Base-by-base conservation (phyloP, 257 asterid species). In the Solanum chiquidenum region DNA sequence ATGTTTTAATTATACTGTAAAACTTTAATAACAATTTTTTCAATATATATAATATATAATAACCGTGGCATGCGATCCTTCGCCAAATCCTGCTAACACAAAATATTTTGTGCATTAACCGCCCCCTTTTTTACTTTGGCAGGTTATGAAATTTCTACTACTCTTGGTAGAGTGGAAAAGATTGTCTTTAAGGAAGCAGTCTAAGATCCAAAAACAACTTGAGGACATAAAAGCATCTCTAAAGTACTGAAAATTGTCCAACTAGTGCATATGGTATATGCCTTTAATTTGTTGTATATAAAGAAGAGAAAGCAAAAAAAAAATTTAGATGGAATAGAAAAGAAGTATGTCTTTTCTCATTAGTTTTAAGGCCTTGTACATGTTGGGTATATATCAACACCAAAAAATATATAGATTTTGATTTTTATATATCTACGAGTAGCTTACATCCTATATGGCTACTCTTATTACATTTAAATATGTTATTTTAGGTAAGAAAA, bases 121-220 rank as follows among this genome's bases (percentile, higher is more conserved):
- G 1, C 16, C 4, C 16, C 4, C 0, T 62, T 64, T 64, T 64
- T 64, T 7, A 62, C 37, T 77, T 77, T 58, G 85, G 27, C 77
- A 96, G 98, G 99, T 96, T 5, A 94, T 94, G 98, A 86, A 90
- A 1, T 95, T 95, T 89, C 86, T 95, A 64, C 91, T 92, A 42
- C 94, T 96, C 2, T 86, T 95, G 72, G 97, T 92, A 31, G 93
- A 89, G 49, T 94, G 96, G 97, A 94, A 94, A 82, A 92, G 82
- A 72, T 44, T 79, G 91, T 91, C 92, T 4, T 46, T 90, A 6
- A 86, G 87, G 82, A 87, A 94, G 13, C 93, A 90, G 0, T 90
- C 90, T 33, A 89, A 87, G 29, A 89, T 90, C 91, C 89, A 91
- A 88, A 90, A 92, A 84, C 72, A 89, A 83, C 71, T 90, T 4